These are phyloP conservation scores for Histomonas meleagridis DNA, from an alignment of 208 protist genomes.

Conservation along the genomic window DNA sequence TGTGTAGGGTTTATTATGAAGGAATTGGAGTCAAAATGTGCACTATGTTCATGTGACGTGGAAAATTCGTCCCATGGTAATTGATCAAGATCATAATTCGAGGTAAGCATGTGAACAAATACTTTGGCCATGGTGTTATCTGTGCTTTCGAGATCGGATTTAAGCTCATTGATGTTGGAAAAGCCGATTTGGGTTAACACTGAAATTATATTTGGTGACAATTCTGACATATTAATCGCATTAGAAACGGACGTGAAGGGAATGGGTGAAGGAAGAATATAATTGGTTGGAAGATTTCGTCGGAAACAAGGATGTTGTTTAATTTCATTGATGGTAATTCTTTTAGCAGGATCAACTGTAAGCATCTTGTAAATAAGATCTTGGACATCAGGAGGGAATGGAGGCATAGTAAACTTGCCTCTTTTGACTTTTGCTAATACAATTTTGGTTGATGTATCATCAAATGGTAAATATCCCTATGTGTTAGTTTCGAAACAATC, in stretches of 20 bases:
- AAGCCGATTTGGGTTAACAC: not conserved
- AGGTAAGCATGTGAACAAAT: not conserved
- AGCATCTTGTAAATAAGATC: not conserved
- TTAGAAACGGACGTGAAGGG: not conserved
- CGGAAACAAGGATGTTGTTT: constrained; percentile 1
- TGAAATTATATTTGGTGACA: not conserved
- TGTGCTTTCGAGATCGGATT: not conserved
- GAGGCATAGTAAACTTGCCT: not conserved
- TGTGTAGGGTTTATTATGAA: no score
- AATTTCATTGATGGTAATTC: not conserved
- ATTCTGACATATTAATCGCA: not conserved
- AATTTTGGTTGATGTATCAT: not conserved
- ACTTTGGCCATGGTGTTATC: not conserved
- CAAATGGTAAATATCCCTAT: no score
- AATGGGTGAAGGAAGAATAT: not conserved
- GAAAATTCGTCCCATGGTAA: not conserved
- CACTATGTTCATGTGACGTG: no score
- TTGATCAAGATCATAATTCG: not conserved
- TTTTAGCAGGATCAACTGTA: not conserved
- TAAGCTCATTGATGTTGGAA: not conserved
- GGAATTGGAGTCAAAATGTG: no score
- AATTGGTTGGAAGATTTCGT: not conserved
- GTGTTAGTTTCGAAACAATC: no score
- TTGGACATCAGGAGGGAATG: not conserved
- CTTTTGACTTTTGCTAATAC: not conserved